Base-by-base conservation (phyloP, 2,329 filamentous ascomycete species). In the Fusarium annulatum region DNA sequence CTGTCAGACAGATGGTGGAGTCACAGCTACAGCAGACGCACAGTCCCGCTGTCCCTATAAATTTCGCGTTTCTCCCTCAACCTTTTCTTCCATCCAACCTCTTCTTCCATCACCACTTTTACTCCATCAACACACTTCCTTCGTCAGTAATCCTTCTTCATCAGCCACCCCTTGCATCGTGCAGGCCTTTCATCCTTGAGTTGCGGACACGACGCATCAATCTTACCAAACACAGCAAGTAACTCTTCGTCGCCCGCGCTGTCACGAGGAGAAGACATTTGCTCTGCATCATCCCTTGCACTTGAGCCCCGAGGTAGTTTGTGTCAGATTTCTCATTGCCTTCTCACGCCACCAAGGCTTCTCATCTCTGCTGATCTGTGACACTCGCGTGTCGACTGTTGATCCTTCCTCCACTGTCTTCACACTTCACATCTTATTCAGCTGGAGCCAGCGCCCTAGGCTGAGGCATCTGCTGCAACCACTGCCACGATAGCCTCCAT, bases 231-330 rank as follows among this genome's bases (percentile, higher is more conserved):
- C 11, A 34, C 16, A 21, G 5, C 30, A 36, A 52, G 12, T 4
- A 26, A 26, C 10, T 36, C 4, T 19, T 9, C 10, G 5, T 4
- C 16, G 30, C n/a, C 3, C 7, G 21, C 2, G n/a, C 7, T 9
- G 10, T 34, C 11, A 34, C n/a, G 10, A 34, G 21, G 15, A 49
- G 21, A 49, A 33, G 21, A 16, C 9, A 49, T 23, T 33, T 30
- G 8, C 30, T 51, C 28, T 19, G 8, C 16, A 4, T 16, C 10
- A 18, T 34, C 15, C 9, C 9, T 23, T 52, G 33, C n/a, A 33
- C 28, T 18, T 15, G 11, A 36, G 18, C 9, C n/a, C n/a, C 3
- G n/a, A 34, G 49, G 33, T 52, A 26, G 3, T 8, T 52, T 52
- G 7, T 7, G 3, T 26, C 21, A 21, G 16, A 26, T 36, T 36